These are phyloP conservation scores for Starmerella potacharoeniae DNA, from an alignment of 805 yeast species.

Conservation along the genomic window DNA sequence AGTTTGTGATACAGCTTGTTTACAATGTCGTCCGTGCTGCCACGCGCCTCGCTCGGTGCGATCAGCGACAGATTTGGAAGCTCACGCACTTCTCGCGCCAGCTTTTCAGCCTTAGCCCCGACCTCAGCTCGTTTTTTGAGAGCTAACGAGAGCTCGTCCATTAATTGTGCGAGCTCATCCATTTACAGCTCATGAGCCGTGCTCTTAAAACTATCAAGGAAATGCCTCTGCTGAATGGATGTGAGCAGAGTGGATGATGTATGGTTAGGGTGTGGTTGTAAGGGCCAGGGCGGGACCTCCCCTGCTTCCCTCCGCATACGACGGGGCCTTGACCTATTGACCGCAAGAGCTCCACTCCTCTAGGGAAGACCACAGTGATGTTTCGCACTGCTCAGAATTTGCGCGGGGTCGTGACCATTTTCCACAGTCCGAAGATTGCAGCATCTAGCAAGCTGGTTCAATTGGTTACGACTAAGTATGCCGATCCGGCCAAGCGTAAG, in stretches of 20 bases:
- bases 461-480: conserved; percentile 15
- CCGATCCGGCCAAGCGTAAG: conserved; percentile 18
- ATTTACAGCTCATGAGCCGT: conserved; percentile 1
- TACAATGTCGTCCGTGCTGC: background rate
- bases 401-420: conserved; percentile 26
- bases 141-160: conserved; percentile 24
- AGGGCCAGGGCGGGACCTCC: background rate
- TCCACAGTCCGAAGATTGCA: conserved; percentile 25
- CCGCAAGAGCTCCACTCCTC: no score
- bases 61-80: conserved; percentile 17
- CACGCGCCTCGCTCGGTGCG: background rate
- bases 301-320: no score
- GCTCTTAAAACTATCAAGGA: background rate
- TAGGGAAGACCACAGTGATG: conserved; percentile 15
- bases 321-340: no score
- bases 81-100: conserved; percentile 21
- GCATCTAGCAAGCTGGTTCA: conserved; percentile 18
- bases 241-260: background rate
- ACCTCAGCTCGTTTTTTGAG: conserved; percentile 23
- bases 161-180: conserved; percentile 23
- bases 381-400: conserved; percentile 25
- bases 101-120: conserved; percentile 14
- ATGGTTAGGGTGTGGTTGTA: background rate
- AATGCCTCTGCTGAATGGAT: background rate
- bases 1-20: conserved; percentile 11